A percentile compares a stretch with the other conserved stretches of the same genome.
These are phyloP conservation scores for Carex pumila DNA, from an alignment of 176 grass and related monocot species.

Conservation along the genomic window DNA sequence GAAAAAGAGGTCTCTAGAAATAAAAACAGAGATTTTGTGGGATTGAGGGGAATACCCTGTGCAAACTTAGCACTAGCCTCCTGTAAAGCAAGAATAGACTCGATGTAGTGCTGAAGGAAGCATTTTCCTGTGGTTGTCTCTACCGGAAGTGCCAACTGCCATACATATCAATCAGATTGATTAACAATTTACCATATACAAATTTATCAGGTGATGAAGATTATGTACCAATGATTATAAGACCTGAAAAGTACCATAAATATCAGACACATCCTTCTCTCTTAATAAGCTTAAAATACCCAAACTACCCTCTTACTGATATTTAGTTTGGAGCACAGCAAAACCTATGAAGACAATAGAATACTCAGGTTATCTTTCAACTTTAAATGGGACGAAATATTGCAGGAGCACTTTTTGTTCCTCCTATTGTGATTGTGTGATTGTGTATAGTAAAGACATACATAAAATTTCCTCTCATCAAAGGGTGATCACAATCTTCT, in stretches of 20 bases:
- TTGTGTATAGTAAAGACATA: not conserved
- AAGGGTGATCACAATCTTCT: not conserved
- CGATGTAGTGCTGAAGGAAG: constrained; percentile 90
- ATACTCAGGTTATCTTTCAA: not conserved
- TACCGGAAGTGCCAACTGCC: constrained; percentile 78
- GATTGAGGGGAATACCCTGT: constrained; percentile 35
- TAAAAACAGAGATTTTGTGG: not conserved
- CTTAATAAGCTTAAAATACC: not conserved
- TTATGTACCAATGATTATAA: not conserved
- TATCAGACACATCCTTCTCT: not conserved
- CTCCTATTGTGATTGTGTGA: not conserved
- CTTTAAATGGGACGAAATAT: not conserved
- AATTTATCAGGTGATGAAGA: not conserved
- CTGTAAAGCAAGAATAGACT: constrained; percentile 85
- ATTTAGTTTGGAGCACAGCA: not conserved
- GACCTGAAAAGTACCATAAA: not conserved
- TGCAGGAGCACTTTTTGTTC: not conserved
- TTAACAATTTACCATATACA: not conserved
- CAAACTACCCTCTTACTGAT: not conserved
- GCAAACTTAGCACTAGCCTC: constrained; percentile 59
- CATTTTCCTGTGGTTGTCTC: constrained; percentile 84
- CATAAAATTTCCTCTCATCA: not conserved
- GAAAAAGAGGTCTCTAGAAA: not conserved
- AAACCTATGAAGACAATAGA: not conserved
- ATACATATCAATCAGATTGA: constrained; percentile 1